These are phyloP conservation scores for Helicocarpus griseus DNA, from an alignment of 2,329 filamentous ascomycete genomes.

Conservation along the genomic window DNA sequence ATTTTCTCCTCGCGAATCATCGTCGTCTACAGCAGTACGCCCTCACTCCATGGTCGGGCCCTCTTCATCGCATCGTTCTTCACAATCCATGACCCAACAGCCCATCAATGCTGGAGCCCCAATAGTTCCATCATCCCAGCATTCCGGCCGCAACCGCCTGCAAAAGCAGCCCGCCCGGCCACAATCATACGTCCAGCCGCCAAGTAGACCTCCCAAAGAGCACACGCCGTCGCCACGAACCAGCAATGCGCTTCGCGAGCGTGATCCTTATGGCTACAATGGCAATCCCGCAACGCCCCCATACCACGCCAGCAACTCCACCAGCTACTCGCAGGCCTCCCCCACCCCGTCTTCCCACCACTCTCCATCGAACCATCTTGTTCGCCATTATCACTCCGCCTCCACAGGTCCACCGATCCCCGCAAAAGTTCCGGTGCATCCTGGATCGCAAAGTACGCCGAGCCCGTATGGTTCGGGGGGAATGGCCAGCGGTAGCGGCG, in stretches of 20 bases:
- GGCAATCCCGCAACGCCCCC: conserved; percentile 12
- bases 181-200: conserved; percentile 8
- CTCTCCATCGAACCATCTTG: conserved; percentile 16
- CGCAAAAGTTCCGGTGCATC: conserved; percentile 32
- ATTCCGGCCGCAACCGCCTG: conserved; percentile 9
- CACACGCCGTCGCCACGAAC: conserved; percentile 18
- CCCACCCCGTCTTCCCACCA: conserved; percentile 10
- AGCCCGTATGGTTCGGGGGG: conserved; percentile 15
- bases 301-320: conserved; percentile 17
- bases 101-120: conserved; percentile 25
- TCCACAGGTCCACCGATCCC: conserved; percentile 31
- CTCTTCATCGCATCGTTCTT: conserved; percentile 15
- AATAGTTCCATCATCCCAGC: conserved; percentile 13
- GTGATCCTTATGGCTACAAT: conserved; percentile 14
- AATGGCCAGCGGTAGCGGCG: conserved; percentile 18
- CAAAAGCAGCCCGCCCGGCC: conserved; percentile 11
- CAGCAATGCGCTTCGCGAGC: conserved; percentile 14
- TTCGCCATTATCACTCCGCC: conserved; percentile 22
- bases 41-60: conserved; percentile 20
- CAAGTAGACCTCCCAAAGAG: conserved; percentile 6
- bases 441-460: conserved; percentile 20
- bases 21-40: conserved; percentile 12
- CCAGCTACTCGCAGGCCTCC: conserved; percentile 16
- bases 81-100: conserved; percentile 14
- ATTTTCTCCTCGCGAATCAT: conserved; percentile 9